phyloP scores from a whole-genome alignment of 306 rosid species.

The Prinsepia uniflora region DNA sequence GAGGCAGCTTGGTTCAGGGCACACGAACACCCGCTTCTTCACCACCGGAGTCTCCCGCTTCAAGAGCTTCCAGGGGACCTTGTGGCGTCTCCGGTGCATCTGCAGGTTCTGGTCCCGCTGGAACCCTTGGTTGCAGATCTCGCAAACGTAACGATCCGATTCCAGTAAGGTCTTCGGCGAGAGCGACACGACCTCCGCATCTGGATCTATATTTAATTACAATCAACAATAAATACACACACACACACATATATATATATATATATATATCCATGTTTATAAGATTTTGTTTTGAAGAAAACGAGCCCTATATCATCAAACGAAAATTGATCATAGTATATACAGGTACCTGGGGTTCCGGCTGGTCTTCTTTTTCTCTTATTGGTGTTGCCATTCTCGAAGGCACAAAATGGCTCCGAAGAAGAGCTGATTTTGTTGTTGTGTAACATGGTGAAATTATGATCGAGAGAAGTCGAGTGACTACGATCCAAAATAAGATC shows the following conservation, averaged over 20 bases:
- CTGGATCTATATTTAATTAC: constrained; percentile 67
- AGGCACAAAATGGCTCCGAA: constrained; percentile 69
- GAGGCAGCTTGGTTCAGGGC: constrained; percentile 89
- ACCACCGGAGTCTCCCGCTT: constrained; percentile 85
- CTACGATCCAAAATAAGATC: too few species aligned
- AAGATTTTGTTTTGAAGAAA: too few species aligned
- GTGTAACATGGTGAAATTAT: constrained; percentile 46
- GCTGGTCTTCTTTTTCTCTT: constrained; percentile 94
- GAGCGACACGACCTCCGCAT: constrained; percentile 95
- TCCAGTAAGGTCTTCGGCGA: constrained; percentile 91
- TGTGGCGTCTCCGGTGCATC: constrained; percentile 96
- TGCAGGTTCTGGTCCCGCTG: constrained; percentile 98
- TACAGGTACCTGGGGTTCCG: constrained; percentile 85
- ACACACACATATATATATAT: too few species aligned
- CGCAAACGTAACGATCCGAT: constrained; percentile 97
- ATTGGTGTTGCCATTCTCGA: constrained; percentile 55
- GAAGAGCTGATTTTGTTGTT: constrained; percentile 37
- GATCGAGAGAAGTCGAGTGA: too few species aligned
- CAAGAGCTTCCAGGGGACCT: constrained; percentile 96
- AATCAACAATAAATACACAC: neutral
- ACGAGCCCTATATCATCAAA: too few species aligned
- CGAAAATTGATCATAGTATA: neutral
- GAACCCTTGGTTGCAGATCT: constrained; percentile 99
- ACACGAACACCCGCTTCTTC: constrained; percentile 85
- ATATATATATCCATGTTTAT: neutral